Percentiles rank a stretch among this genome's conserved stretches.
phyloP scores from a whole-genome alignment of 257 asterid genomes.

The Scutellaria minor region DNA sequence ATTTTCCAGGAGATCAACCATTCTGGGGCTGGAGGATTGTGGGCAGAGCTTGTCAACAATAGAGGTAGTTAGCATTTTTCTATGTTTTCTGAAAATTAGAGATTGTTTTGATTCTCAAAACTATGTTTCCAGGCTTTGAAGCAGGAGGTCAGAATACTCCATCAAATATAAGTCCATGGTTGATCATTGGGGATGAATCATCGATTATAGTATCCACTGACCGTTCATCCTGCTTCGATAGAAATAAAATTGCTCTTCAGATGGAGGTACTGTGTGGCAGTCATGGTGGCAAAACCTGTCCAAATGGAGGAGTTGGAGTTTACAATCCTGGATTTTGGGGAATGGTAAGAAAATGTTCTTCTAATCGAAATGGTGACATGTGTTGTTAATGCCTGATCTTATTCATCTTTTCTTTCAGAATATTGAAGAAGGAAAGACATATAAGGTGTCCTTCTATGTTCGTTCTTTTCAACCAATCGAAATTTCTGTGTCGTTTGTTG shows the following conservation, averaged over 20 bases:
- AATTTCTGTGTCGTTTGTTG: slow-evolving; percentile 64
- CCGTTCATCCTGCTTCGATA: slow-evolving; percentile 80
- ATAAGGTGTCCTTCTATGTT: slow-evolving; percentile 66
- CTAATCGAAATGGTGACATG: not conserved
- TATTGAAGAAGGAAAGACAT: slow-evolving; percentile 75
- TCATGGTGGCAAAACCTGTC: slow-evolving; percentile 62
- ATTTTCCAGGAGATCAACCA: slow-evolving; percentile 83
- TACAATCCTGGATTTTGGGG: slow-evolving; percentile 98
- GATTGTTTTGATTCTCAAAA: not conserved
- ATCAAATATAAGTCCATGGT: slow-evolving; percentile 87
- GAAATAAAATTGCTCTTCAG: slow-evolving; percentile 75
- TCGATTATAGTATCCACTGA: slow-evolving; percentile 69
- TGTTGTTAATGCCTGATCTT: not conserved
- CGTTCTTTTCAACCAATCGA: slow-evolving; percentile 65
- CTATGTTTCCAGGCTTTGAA: slow-evolving; percentile 69
- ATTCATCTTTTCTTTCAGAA: slow-evolving; percentile 53
- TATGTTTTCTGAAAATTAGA: not conserved
- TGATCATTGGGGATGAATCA: slow-evolving; percentile 69
- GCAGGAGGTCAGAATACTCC: slow-evolving; percentile 87
- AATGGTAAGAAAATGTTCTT: slow-evolving; percentile 58
- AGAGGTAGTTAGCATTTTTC: slow-evolving; percentile 58
- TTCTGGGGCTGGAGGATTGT: slow-evolving; percentile 95
- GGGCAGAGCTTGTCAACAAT: slow-evolving; percentile 97
- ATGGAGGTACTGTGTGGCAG: slow-evolving; percentile 72
- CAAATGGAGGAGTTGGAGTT: slow-evolving; percentile 83